Base-by-base conservation (phyloP, 176 grass and related monocot species). In the Luzula sylvatica region DNA sequence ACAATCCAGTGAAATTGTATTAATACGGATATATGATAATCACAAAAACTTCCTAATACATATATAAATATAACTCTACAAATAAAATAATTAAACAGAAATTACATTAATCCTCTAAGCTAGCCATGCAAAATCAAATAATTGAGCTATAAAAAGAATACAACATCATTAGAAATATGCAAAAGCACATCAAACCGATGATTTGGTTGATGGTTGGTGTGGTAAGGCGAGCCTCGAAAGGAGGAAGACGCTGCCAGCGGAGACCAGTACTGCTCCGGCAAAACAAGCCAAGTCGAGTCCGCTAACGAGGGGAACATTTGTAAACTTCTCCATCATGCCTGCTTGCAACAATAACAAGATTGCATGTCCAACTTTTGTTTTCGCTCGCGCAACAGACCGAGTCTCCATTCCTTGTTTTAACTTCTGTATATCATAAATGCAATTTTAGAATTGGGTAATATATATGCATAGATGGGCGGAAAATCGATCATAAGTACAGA, bases 301-400 rank as follows among this genome's bases (percentile, higher is more conserved):
- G 32, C 23, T 86, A 43, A 56, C 54, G 22, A 95, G 38, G 4
- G 77, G 73, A 42, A 95, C 83, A 19, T 65, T 72, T 71, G 80
- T 88, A 65, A 95, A 95, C 68, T 88, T 75, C 38, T 88, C 83
- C 3, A 95, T 53, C 46, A 88, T 50, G 0, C 77, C 80, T 3
- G 74, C 77, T 55, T 88, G 90, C 22, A 95, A 80, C 49, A 95
- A 69, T 49, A 88, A 62, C 7, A 95, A 15, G 3, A 95, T 20
- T 20, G 80, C 76, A 41, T 95, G 90, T 24, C 80, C 80, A 22
- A 95, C 63, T 72, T 72, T 95, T 4, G 90, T 73, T 71, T 95
- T 95, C 26, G 80, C 90, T 22, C 76, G 66, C 8, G 58, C 59
- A 40, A 88, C 28, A 0, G 64, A 79, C 42, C 46, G 81, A 27